A percentile compares a stretch with the other conserved stretches of the same genome.
phyloP scores from a whole-genome alignment of 2,329 filamentous ascomycete species.

The Curvularia hawaiiensis region DNA sequence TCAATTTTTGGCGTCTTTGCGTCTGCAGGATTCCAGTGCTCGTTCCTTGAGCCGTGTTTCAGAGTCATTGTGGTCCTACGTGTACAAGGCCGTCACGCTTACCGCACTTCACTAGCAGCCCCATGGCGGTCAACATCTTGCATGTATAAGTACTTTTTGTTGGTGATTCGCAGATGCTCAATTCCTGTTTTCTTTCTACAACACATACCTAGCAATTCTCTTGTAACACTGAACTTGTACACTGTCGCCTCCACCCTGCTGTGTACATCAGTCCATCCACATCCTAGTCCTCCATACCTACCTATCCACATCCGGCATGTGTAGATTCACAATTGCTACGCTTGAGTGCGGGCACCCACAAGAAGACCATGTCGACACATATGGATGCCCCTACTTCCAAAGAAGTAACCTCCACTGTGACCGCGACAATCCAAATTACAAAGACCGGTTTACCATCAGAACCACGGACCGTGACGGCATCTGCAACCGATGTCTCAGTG shows the following conservation, averaged over 20 bases:
- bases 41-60: conserved; percentile 8
- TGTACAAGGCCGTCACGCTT: conserved; percentile 15
- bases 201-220: conserved; percentile 8
- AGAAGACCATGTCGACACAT: conserved; percentile 26
- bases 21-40: conserved; percentile 4
- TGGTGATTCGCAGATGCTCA: neutral
- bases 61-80: conserved; percentile 13
- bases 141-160: conserved; percentile 14
- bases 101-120: conserved; percentile 12
- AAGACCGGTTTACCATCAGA: conserved; percentile 18
- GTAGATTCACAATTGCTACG: conserved; percentile 26
- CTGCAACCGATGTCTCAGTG: conserved; percentile 23
- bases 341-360: conserved; percentile 28
- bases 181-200: conserved; percentile 10
- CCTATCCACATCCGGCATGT: conserved; percentile 19
- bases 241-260: neutral
- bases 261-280: neutral
- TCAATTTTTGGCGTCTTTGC: conserved; percentile 12
- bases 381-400: conserved; percentile 22
- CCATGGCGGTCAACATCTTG: conserved; percentile 4
- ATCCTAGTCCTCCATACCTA: neutral
- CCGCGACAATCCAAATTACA: conserved; percentile 23
- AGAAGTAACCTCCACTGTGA: conserved; percentile 21
- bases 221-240: conserved; percentile 7
- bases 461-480: conserved; percentile 20